Evolutionary conservation across 805 yeast species (phyloP), one percentile per base, ranked within the genome.

Genomic region (Ogataea philodendri): DNA sequence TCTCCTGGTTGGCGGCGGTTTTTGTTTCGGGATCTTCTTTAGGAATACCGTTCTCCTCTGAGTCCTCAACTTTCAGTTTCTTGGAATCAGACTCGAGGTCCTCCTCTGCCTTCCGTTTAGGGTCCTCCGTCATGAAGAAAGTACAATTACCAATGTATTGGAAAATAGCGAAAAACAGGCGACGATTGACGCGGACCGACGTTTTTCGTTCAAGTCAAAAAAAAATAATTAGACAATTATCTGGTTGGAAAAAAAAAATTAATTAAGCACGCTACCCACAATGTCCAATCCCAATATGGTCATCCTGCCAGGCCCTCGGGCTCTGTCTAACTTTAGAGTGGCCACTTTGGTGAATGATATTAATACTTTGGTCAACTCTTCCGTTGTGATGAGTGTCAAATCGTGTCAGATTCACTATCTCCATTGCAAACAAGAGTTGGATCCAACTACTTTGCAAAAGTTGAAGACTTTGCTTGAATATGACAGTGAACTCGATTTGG

Each of bases 301-400:
- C 50, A 64, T 75, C 42, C 69, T 87, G 48, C 82, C 95, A 29
- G 98, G 98, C 40, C 95, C 96, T 31, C 75, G 74, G 55, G 97
- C 96, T 45, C 70, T 88, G 57, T 89, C 97, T 34, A 74, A 75
- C 32, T 90, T 90, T 63, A 77, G 97, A 66, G 80, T 88, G 47
- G 74, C 78, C 43, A 82, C 74, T 49, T 69, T 89, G 65, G 69
- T 77, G 48, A 69, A 76, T 46, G 86, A 81, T 54, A 76, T 90
- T 63, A 82, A 84, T 65, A 74, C 74, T 45, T 73, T 79, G 46
- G 81, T 84, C 46, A 77, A 78, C 54, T 69, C 77, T 22, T 71
- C 82, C 7, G 79, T 80, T 34, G 81, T 88, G 36, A 72, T 74
- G 27, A 77, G 77, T 26, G 78, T 93, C 42, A 76, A 80, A 39